A percentile compares a stretch with the other conserved stretches of the same genome.
Conservation (phyloP, 73 alveolate species). For the Symbiodinium natans region DNA sequence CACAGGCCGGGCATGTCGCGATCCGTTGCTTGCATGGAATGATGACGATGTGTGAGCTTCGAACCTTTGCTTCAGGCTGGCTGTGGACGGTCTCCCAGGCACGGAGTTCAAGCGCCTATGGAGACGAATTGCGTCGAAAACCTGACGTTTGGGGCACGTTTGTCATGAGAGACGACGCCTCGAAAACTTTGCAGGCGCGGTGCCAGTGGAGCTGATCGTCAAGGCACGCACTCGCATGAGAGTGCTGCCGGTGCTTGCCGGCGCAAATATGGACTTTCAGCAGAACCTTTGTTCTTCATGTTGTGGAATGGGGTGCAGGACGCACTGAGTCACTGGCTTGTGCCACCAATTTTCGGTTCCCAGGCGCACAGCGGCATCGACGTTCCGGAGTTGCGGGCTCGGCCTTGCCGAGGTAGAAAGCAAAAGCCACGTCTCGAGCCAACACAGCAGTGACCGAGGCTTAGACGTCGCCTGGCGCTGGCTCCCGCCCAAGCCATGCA, state of each 20-base stretch:
- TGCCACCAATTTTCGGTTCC: background rate
- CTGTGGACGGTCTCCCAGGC: background rate
- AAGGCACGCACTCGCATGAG: background rate
- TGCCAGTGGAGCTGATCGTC: constrained; percentile 17
- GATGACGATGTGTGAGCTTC: no score
- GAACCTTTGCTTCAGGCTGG: background rate
- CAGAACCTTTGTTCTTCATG: background rate
- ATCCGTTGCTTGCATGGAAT: background rate
- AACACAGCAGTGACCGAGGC: background rate
- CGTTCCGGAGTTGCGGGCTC: background rate
- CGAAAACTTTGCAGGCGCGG: background rate
- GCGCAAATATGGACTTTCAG: background rate
- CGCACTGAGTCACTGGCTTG: no score
- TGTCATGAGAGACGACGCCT: no score
- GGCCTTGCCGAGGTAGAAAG: background rate
- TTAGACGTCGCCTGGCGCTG: background rate
- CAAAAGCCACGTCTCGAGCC: background rate
- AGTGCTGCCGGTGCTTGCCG: background rate
- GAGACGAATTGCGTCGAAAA: no score
- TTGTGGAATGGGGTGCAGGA: background rate
- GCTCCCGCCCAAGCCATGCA: no score
- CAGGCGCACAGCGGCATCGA: constrained; percentile 37
- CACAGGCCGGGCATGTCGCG: background rate
- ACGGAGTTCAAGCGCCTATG: no score
- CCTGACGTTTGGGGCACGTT: no score